Evolutionary conservation across 116 monocot species (phyloP), one percentile per base, ranked within the genome.

Genomic region (Thalassia testudinum): DNA sequence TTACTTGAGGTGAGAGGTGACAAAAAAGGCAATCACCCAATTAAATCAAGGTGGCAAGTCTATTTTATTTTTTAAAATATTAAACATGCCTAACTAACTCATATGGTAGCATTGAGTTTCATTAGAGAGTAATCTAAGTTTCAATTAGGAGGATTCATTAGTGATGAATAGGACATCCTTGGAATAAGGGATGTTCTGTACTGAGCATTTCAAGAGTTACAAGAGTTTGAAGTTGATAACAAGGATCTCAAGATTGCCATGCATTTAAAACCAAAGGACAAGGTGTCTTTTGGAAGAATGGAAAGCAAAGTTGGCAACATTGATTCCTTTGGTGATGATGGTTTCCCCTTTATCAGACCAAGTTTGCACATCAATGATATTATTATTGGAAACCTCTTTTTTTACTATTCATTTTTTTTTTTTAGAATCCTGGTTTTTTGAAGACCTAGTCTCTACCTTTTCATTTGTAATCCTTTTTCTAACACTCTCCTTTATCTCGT

Each of bases 91-190:
- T n/a, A n/a, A n/a, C n/a, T n/a, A n/a, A n/a, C n/a, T n/a, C n/a
- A n/a, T n/a, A n/a, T n/a, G n/a, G n/a, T n/a, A n/a, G n/a, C n/a
- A n/a, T n/a, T n/a, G n/a, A n/a, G n/a, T n/a, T n/a, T n/a, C n/a
- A n/a, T n/a, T n/a, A n/a, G n/a, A n/a, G n/a, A n/a, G n/a, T n/a
- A n/a, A n/a, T n/a, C n/a, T n/a, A n/a, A n/a, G n/a, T n/a, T n/a
- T n/a, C n/a, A n/a, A n/a, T n/a, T n/a, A n/a, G n/a, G 90, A 90
- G 60, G 90, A 90, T 67, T 90, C 90, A 7, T 65, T 90, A 47
- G 90, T 90, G 12, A 78, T 90, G 75, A 90, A 84, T 61, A 65
- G 60, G 55, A 54, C 84, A 44, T 84, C 90, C 21, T 50, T 84
- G 17, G 75, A 90, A 42, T 62, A 84, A 34, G 90, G 90, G 10